phyloP scores from a whole-genome alignment of 768 basidiomycete genomes.

The Vararia minispora region DNA sequence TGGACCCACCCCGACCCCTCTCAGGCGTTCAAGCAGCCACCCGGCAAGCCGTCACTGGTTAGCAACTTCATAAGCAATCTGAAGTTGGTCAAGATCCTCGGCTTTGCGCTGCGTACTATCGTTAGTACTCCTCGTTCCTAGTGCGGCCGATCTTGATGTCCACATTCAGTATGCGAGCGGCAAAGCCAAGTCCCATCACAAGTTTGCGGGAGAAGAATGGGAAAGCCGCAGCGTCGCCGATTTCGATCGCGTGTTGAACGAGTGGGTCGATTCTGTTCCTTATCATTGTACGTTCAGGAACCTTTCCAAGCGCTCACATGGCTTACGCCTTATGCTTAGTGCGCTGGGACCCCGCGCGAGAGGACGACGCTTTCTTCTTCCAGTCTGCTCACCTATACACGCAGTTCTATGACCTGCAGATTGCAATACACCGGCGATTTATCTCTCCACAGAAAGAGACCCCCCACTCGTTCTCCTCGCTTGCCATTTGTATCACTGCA shows the following conservation, averaged over 20 bases:
- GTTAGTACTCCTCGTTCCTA: not conserved
- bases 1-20: slow-evolving; percentile 20
- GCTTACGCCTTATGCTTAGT: slow-evolving; percentile 20
- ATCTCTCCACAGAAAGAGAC: slow-evolving; percentile 25
- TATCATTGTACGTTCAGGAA: slow-evolving; percentile 21
- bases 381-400: slow-evolving; percentile 28
- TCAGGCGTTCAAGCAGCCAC: slow-evolving; percentile 25
- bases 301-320: not conserved
- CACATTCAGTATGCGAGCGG: slow-evolving; percentile 57
- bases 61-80: slow-evolving; percentile 17
- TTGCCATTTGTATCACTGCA: slow-evolving; percentile 41
- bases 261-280: slow-evolving; percentile 34
- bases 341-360: slow-evolving; percentile 17
- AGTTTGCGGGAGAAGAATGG: slow-evolving; percentile 42
- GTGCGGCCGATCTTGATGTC: not conserved
- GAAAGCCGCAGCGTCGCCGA: slow-evolving; percentile 32
- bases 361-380: slow-evolving; percentile 16
- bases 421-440: slow-evolving; percentile 37
- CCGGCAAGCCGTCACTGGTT: slow-evolving; percentile 19
- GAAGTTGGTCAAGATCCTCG: too few relatives aligned
- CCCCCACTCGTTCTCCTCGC: slow-evolving; percentile 28
- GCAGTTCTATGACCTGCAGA: slow-evolving; percentile 32
- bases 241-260: slow-evolving; percentile 33
- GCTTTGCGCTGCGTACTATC: too few relatives aligned
- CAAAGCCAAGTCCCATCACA: slow-evolving; percentile 44